These are phyloP conservation scores for Phytopythium cucurbitacearum DNA, from an alignment of 352 stramenopile genomes.

Conservation along the genomic window DNA sequence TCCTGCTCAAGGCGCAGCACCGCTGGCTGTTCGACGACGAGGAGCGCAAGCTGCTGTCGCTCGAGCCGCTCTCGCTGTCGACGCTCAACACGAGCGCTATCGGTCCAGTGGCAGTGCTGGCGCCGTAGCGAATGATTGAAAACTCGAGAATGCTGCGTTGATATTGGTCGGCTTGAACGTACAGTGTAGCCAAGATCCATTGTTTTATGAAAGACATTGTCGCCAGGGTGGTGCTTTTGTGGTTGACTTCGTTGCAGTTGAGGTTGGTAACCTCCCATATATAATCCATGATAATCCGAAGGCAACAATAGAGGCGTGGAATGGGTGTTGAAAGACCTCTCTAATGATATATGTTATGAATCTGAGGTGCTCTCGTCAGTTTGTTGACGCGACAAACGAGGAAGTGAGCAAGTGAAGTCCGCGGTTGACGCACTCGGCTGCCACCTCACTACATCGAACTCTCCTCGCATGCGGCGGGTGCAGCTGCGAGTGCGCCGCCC, in stretches of 20 bases:
- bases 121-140: neutral
- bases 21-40: slow-evolving; percentile 69
- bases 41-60: slow-evolving; percentile 48
- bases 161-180: slow-evolving; percentile 3
- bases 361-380: too few species aligned
- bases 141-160: neutral
- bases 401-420: neutral
- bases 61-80: slow-evolving; percentile 51
- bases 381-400: slow-evolving; percentile 1
- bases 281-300: neutral
- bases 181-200: neutral
- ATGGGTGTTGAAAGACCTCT: too few species aligned
- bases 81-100: slow-evolving; percentile 14
- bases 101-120: neutral
- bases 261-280: neutral
- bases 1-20: slow-evolving; percentile 65
- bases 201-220: neutral
- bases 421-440: neutral
- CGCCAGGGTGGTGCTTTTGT: neutral
- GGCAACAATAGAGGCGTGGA: neutral
- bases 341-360: too few species aligned
- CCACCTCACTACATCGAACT: slow-evolving; percentile 6
- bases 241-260: slow-evolving; percentile 7
- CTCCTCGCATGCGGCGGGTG: slow-evolving; percentile 10
- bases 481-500: slow-evolving; percentile 7